A percentile compares a stretch with the other conserved stretches of the same genome.
Conservation (phyloP, 1,139 yeast species). For the Candida sp. region DNA sequence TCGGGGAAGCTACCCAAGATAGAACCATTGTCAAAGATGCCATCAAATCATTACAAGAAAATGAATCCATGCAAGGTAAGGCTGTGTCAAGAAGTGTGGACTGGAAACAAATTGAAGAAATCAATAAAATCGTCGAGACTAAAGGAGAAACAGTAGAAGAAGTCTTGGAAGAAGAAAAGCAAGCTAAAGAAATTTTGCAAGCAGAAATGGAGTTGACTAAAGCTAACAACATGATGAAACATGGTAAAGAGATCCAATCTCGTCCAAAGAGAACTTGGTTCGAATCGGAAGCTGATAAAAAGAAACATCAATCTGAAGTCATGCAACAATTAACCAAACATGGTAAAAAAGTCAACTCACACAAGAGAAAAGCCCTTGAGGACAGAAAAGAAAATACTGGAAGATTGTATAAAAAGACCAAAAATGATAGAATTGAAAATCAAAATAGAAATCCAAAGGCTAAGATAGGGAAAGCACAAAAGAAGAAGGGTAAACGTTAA, state of each 20-base stretch:
- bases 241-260: conserved; percentile 76
- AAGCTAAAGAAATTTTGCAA: conserved; percentile 76
- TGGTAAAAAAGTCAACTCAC: conserved; percentile 46
- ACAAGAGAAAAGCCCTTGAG: conserved; percentile 59
- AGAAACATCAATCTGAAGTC: conserved; percentile 37
- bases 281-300: conserved; percentile 72
- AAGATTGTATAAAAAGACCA: conserved; percentile 70
- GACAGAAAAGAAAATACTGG: conserved; percentile 36
- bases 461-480: conserved; percentile 6
- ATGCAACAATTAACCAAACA: conserved; percentile 44
- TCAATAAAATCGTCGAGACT: conserved; percentile 55
- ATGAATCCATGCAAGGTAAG: conserved; percentile 40
- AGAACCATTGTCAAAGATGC: conserved; percentile 88
- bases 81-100: conserved; percentile 83
- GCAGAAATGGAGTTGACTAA: conserved; percentile 92
- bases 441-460: conserved; percentile 8
- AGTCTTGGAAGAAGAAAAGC: conserved; percentile 82
- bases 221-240: conserved; percentile 80
- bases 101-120: conserved; percentile 77
- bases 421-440: conserved; percentile 48
- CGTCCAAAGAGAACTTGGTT: conserved; percentile 99
- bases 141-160: conserved; percentile 66
- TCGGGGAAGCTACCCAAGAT: conserved; percentile 84
- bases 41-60: conserved; percentile 56
- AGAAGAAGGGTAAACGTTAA: conserved; percentile 1